A percentile compares a stretch with the other conserved stretches of the same genome.
phyloP scores from a whole-genome alignment of 331 rosid species.

The Spiraea crenata region DNA sequence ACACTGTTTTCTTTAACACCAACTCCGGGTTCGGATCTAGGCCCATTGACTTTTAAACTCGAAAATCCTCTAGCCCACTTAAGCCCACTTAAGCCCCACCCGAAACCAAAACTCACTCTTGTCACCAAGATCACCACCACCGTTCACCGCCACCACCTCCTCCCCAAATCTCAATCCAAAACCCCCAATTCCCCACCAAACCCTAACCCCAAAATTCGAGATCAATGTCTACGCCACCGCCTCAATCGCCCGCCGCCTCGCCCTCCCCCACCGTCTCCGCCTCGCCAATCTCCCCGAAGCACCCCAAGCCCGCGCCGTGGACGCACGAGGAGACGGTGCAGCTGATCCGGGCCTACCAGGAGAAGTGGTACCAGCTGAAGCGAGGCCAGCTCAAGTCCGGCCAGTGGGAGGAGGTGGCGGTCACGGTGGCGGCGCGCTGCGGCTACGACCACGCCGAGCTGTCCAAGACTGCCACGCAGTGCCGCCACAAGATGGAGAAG shows the following conservation, averaged over 20 bases:
- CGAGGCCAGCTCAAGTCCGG: conserved; percentile 73
- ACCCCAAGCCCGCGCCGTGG: conserved; percentile 74
- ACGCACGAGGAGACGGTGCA: conserved; percentile 76
- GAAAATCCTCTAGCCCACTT: not conserved
- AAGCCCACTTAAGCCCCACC: not conserved
- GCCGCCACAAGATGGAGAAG: conserved; percentile 97
- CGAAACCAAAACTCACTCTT: not conserved
- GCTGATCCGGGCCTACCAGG: conserved; percentile 82
- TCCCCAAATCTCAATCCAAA: conserved; percentile 1
- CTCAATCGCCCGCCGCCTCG: conserved; percentile 16
- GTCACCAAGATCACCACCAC: not conserved
- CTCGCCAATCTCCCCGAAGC: conserved; percentile 34
- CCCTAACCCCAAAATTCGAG: not conserved
- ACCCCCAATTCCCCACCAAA: not conserved
- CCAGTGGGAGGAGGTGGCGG: conserved; percentile 95
- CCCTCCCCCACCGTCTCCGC: not conserved
- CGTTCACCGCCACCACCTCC: conserved; percentile 20
- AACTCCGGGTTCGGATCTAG: not conserved
- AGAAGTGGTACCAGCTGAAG: conserved; percentile 77
- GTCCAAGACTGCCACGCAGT: conserved; percentile 70
- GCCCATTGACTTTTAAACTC: not conserved
- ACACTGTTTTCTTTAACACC: no score
- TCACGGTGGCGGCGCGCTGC: conserved; percentile 74
- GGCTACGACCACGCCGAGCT: conserved; percentile 60
- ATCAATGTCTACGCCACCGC: conserved; percentile 29